Evolutionary conservation across 495 filamentous ascomycete species (phyloP).

Genomic region (Cryomyces minteri): DNA sequence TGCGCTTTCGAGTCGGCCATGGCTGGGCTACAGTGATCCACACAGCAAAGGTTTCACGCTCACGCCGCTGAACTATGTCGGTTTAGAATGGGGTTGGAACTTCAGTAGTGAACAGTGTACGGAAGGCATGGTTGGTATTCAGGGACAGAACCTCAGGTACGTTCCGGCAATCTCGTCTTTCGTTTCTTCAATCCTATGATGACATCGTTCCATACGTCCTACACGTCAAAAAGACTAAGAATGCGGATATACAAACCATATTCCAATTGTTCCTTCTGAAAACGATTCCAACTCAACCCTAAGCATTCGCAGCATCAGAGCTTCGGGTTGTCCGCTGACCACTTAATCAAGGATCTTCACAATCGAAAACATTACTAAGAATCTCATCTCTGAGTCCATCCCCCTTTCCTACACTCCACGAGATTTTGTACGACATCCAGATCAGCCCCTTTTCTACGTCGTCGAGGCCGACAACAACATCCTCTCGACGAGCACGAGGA

Average conservation of each 20-base stretch:
- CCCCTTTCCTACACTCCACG: conserved; percentile 82
- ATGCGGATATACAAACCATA: no score
- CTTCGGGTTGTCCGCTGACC: conserved; percentile 13
- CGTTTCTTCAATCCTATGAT: no score
- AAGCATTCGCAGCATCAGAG: neutral
- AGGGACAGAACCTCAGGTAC: conserved; percentile 75
- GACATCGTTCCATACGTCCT: no score
- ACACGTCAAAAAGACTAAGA: no score
- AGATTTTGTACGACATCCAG: conserved; percentile 71
- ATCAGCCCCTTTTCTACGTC: conserved; percentile 77
- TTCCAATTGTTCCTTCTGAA: conserved; percentile 70
- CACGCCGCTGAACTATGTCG: conserved; percentile 72
- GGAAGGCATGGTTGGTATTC: conserved; percentile 92
- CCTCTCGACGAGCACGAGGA: conserved; percentile 52
- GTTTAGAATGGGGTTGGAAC: conserved; percentile 87
- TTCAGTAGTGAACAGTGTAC: conserved; percentile 86
- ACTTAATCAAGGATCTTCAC: conserved; percentile 56
- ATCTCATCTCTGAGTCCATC: conserved; percentile 74
- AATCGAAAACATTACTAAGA: conserved; percentile 70
- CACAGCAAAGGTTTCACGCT: conserved; percentile 74
- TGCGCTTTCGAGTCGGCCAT: conserved; percentile 76
- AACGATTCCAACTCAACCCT: conserved; percentile 7
- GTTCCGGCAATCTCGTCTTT: conserved; percentile 16
- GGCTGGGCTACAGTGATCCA: conserved; percentile 79
- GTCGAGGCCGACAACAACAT: conserved; percentile 88